Percentiles rank a stretch among this genome's conserved stretches.
Evolutionary conservation across 495 filamentous ascomycete species (phyloP).

Genomic region (Annulohypoxylon maeteangense): DNA sequence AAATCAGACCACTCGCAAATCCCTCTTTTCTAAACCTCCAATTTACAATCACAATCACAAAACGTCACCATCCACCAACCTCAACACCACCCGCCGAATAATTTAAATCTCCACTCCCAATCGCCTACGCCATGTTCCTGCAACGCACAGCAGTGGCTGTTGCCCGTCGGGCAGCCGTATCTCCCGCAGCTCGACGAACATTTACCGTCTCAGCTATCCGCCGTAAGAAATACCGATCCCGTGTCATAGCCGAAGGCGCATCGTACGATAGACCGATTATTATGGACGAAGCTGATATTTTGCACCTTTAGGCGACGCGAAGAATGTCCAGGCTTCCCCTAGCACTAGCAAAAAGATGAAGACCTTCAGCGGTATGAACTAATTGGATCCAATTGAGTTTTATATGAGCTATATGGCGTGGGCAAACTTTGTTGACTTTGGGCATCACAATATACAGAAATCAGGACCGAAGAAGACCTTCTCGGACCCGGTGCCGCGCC

Average conservation of each 20-base stretch:
- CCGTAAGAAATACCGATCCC: slow-evolving; percentile 58
- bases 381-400: slow-evolving; percentile 14
- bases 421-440: slow-evolving; percentile 36
- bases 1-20: slow-evolving; percentile 50
- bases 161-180: slow-evolving; percentile 73
- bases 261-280: slow-evolving; percentile 36
- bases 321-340: slow-evolving; percentile 42
- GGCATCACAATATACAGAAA: slow-evolving; percentile 67
- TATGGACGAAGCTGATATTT: slow-evolving; percentile 40
- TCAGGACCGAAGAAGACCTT: slow-evolving; percentile 83
- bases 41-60: slow-evolving; percentile 11
- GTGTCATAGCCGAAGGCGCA: slow-evolving; percentile 8
- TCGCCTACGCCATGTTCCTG: slow-evolving; percentile 75
- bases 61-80: slow-evolving; percentile 22
- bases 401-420: slow-evolving; percentile 14
- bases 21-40: slow-evolving; percentile 37
- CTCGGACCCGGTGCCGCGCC: slow-evolving; percentile 79
- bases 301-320: slow-evolving; percentile 41
- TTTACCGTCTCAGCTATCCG: slow-evolving; percentile 68
- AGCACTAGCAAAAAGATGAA: slow-evolving; percentile 39
- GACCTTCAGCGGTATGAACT: slow-evolving; percentile 42
- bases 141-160: slow-evolving; percentile 80
- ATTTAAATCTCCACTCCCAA: slow-evolving; percentile 16
- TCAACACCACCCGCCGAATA: slow-evolving; percentile 1
- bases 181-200: slow-evolving; percentile 67